A percentile compares a stretch with the other conserved stretches of the same genome.
Conservation (phyloP, 75 land plant species). For the Ceratopteris richardii region DNA sequence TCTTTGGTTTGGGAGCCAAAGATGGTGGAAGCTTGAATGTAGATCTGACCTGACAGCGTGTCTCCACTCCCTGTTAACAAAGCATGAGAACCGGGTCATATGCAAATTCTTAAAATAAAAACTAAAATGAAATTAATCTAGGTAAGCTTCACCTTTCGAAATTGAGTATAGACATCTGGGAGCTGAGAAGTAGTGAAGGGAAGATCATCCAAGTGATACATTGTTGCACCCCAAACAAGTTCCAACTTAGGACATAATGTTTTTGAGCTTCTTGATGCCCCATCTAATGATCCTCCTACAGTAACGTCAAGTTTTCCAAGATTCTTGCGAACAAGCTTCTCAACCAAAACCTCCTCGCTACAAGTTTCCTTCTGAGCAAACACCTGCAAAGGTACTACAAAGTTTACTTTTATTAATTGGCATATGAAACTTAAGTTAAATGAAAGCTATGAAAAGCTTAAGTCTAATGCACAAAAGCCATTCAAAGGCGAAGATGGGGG, state of each 20-base stretch:
- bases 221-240: constrained; percentile 84
- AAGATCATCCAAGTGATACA: constrained; percentile 88
- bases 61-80: constrained; percentile 69
- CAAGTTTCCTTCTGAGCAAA: constrained; percentile 95
- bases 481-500: too few species aligned
- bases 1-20: constrained; percentile 61
- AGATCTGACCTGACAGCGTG: constrained; percentile 40
- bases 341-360: constrained; percentile 80
- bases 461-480: too few species aligned
- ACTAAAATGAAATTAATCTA: too few species aligned
- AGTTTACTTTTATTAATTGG: too few species aligned
- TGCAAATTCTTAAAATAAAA: too few species aligned
- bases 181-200: constrained; percentile 53
- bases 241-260: constrained; percentile 27
- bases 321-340: constrained; percentile 35
- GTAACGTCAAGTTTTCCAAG: constrained; percentile 27
- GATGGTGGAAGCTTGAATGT: constrained; percentile 49
- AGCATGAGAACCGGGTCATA: too few species aligned
- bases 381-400: too few species aligned
- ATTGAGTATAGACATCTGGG: constrained; percentile 95
- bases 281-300: constrained; percentile 1
- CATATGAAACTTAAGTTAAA: neutral
- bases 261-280: neutral
- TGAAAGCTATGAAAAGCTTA: neutral
- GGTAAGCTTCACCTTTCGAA: constrained; percentile 60